Base-by-base conservation (phyloP, 768 basidiomycete genomes). In the Naganishia kalamii region DNA sequence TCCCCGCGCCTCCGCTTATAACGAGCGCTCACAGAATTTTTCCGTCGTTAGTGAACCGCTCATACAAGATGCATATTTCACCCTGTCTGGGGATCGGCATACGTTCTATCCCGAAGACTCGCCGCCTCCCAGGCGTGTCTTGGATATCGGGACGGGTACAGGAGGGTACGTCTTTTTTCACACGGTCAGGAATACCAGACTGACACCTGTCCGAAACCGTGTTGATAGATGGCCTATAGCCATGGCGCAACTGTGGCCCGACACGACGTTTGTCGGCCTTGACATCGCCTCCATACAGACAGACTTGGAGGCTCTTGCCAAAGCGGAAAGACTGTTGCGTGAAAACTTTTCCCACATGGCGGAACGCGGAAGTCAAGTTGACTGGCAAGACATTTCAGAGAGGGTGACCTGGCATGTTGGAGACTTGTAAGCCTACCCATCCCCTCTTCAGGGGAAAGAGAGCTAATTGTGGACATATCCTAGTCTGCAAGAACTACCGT, bases 391-490 rank as follows among this genome's bases (percentile, higher is more conserved):
- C 41, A 30, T 76, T 7, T 60, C 66, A 10, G 43, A 60, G 23
- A 46, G 77, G 43, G 67, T 77, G 4, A 70, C 65, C 33, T 78
- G 77, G 77, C 65, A 71, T 21, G 65, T 68, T 43, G 74, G 70
- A 3, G 65, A 76, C 60, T 75, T 75, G 77, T 78, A 59, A 66
- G 75, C 70, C n/a, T n/a, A n/a, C n/a, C n/a, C n/a, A n/a, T n/a
- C n/a, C n/a, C n/a, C n/a, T n/a, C n/a, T n/a, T n/a, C n/a, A n/a
- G n/a, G n/a, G n/a, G n/a, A n/a, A n/a, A n/a, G n/a, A n/a, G n/a
- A n/a, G n/a, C n/a, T n/a, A n/a, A n/a, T n/a, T n/a, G n/a, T n/a
- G n/a, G n/a, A 23, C 40, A 19, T 7, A 21, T 8, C 60, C 35
- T 47, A 76, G 77, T 62, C 65, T 78, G 2, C 54, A 71, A n/a